phyloP scores from a whole-genome alignment of 2,329 filamentous ascomycete genomes.

The Penicillium sp. region DNA sequence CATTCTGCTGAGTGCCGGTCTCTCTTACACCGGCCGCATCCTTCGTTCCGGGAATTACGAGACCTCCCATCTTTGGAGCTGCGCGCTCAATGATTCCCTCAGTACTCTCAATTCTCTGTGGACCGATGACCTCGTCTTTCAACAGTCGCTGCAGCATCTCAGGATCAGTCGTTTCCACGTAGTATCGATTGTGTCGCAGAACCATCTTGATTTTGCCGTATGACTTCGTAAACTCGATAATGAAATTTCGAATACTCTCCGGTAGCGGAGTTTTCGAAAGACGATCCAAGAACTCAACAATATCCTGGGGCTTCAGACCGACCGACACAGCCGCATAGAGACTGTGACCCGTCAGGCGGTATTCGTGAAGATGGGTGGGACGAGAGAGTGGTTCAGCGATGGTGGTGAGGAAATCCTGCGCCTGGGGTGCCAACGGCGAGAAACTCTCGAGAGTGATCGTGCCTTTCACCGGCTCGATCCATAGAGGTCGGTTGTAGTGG shows the following conservation, averaged over 20 bases:
- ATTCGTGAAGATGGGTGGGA: slow-evolving; percentile 90
- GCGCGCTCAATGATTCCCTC: slow-evolving; percentile 75
- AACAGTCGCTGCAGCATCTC: slow-evolving; percentile 83
- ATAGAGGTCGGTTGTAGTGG: slow-evolving; percentile 84
- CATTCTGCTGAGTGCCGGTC: slow-evolving; percentile 49
- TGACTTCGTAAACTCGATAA: slow-evolving; percentile 77
- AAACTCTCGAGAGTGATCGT: slow-evolving; percentile 94
- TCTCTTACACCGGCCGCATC: slow-evolving; percentile 87
- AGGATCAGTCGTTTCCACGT: slow-evolving; percentile 87
- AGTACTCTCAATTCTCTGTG: slow-evolving; percentile 70
- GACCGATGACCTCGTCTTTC: slow-evolving; percentile 77
- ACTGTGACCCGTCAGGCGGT: slow-evolving; percentile 85
- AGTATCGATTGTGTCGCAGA: slow-evolving; percentile 90
- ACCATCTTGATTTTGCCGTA: slow-evolving; percentile 97
- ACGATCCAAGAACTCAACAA: slow-evolving; percentile 81
- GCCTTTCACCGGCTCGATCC: slow-evolving; percentile 85
- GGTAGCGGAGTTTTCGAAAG: slow-evolving; percentile 88
- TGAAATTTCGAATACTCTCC: slow-evolving; percentile 75
- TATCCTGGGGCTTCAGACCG: slow-evolving; percentile 84
- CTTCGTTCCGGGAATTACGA: slow-evolving; percentile 93
- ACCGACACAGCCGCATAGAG: slow-evolving; percentile 94
- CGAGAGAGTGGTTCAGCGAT: slow-evolving; percentile 91
- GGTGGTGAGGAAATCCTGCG: slow-evolving; percentile 92
- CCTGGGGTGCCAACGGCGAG: slow-evolving; percentile 79
- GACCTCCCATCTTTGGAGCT: slow-evolving; percentile 79